A percentile compares a stretch with the other conserved stretches of the same genome.
These are phyloP conservation scores for Paradendryphiella salina DNA, from an alignment of 2,329 filamentous ascomycete genomes.

Conservation along the genomic window DNA sequence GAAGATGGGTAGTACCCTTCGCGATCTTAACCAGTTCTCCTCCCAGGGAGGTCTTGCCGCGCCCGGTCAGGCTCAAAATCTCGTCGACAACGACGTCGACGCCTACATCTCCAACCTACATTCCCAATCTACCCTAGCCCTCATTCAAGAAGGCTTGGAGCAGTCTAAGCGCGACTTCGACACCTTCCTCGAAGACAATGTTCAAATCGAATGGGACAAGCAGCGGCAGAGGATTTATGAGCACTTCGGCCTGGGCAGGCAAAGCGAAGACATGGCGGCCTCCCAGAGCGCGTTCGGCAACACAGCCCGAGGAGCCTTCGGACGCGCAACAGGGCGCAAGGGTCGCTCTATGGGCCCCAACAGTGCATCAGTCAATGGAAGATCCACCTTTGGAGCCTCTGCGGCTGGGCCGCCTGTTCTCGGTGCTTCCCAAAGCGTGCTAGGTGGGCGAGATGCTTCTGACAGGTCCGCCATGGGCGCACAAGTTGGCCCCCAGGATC, in stretches of 20 bases:
- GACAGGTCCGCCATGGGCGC: conserved; percentile 56
- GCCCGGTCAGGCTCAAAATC: conserved; percentile 42
- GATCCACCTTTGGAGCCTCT: conserved; percentile 64
- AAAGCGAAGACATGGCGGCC: conserved; percentile 46
- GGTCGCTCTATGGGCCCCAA: conserved; percentile 47
- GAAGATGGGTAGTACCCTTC: conserved; percentile 80
- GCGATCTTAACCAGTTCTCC: conserved; percentile 81
- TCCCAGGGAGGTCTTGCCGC: conserved; percentile 66
- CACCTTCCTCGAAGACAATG: conserved; percentile 88
- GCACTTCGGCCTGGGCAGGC: conserved; percentile 80
- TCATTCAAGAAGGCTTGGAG: conserved; percentile 89
- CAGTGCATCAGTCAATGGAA: conserved; percentile 36
- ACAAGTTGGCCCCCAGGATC: conserved; percentile 66
- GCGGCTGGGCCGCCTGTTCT: conserved; percentile 77
- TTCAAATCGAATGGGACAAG: conserved; percentile 93
- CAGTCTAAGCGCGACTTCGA: conserved; percentile 91
- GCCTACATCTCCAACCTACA: conserved; percentile 84
- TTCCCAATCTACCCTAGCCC: conserved; percentile 85
- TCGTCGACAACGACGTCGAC: conserved; percentile 60
- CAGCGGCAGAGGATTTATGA: conserved; percentile 93
- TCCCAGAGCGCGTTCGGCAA: conserved; percentile 43
- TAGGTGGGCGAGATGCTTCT: conserved; percentile 66
- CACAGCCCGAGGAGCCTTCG: conserved; percentile 56
- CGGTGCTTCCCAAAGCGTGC: conserved; percentile 67
- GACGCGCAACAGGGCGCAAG: conserved; percentile 51